Percentiles rank a stretch among this genome's conserved stretches.
phyloP scores from a whole-genome alignment of 495 filamentous ascomycete genomes.

The Xylaria longipes region DNA sequence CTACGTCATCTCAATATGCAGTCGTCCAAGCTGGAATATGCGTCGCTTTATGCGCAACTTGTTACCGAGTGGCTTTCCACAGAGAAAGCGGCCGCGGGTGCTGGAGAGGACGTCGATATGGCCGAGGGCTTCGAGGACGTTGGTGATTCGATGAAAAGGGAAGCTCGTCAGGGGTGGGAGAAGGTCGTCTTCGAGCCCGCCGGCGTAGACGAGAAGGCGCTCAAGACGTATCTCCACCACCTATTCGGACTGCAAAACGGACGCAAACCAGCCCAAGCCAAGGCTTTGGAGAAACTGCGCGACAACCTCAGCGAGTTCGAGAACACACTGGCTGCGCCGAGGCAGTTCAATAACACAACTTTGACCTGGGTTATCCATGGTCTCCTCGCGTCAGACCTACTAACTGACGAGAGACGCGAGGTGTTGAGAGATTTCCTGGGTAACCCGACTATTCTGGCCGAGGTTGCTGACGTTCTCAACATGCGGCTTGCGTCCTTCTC shows the following conservation, averaged over 20 bases:
- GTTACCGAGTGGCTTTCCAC: conserved; percentile 67
- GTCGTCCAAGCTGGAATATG: conserved; percentile 65
- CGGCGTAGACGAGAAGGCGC: conserved; percentile 51
- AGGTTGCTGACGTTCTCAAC: conserved; percentile 71
- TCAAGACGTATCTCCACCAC: conserved; percentile 57
- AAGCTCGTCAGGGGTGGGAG: conserved; percentile 61
- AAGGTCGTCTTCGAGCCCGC: conserved; percentile 60
- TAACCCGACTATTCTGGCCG: conserved; percentile 61
- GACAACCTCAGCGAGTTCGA: conserved; percentile 55
- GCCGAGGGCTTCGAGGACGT: conserved; percentile 52
- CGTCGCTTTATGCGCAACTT: conserved; percentile 64
- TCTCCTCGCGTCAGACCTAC: conserved; percentile 61
- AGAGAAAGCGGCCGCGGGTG: conserved; percentile 30
- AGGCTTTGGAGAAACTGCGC: conserved; percentile 54
- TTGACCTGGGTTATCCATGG: conserved; percentile 61
- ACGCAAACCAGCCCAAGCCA: conserved; percentile 36
- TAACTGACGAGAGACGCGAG: conserved; percentile 63
- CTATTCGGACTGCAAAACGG: conserved; percentile 56
- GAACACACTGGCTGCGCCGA: conserved; percentile 41
- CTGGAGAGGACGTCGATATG: conserved; percentile 32
- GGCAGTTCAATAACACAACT: conserved; percentile 48
- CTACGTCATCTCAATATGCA: conserved; percentile 57
- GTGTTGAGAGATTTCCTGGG: conserved; percentile 66
- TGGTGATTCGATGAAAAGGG: conserved; percentile 53
- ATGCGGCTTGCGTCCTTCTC: conserved; percentile 66